A percentile compares a stretch with the other conserved stretches of the same genome.
These are phyloP conservation scores for Candida sp. DNA, from an alignment of 1,139 yeast genomes.

Conservation along the genomic window DNA sequence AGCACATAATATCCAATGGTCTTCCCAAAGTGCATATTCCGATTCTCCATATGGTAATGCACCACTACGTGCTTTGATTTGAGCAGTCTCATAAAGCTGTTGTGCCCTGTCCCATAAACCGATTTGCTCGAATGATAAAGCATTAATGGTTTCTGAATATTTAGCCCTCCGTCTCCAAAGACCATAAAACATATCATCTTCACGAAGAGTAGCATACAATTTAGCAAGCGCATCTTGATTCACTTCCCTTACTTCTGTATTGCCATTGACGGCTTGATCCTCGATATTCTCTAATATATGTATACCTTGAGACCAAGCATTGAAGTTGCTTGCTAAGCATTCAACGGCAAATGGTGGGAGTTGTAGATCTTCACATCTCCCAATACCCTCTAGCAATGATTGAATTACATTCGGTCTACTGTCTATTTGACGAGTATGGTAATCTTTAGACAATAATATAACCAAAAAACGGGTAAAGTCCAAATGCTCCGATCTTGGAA, in stretches of 20 bases:
- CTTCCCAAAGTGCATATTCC: slow-evolving; percentile 97
- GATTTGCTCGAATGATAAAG: slow-evolving; percentile 89
- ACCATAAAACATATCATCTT: slow-evolving; percentile 97
- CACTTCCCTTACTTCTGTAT: slow-evolving; percentile 74
- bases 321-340: slow-evolving; percentile 81
- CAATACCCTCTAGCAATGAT: slow-evolving; percentile 77
- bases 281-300: slow-evolving; percentile 78
- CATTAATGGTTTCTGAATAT: slow-evolving; percentile 89
- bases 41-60: slow-evolving; percentile 94
- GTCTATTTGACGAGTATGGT: slow-evolving; percentile 86
- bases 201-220: slow-evolving; percentile 83
- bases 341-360: slow-evolving; percentile 95
- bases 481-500: slow-evolving; percentile 76
- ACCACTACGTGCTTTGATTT: slow-evolving; percentile 94
- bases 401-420: slow-evolving; percentile 86
- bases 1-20: slow-evolving; percentile 97
- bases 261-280: slow-evolving; percentile 61
- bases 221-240: slow-evolving; percentile 91
- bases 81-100: slow-evolving; percentile 95
- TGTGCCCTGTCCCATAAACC: slow-evolving; percentile 96
- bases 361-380: slow-evolving; percentile 67
- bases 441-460: slow-evolving; percentile 80
- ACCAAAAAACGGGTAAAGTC: slow-evolving; percentile 82
- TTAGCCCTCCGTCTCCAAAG: slow-evolving; percentile 96
- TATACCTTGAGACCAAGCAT: slow-evolving; percentile 91